Base-by-base conservation (phyloP, 2,329 filamentous ascomycete genomes). In the Cryphonectria parasitica region DNA sequence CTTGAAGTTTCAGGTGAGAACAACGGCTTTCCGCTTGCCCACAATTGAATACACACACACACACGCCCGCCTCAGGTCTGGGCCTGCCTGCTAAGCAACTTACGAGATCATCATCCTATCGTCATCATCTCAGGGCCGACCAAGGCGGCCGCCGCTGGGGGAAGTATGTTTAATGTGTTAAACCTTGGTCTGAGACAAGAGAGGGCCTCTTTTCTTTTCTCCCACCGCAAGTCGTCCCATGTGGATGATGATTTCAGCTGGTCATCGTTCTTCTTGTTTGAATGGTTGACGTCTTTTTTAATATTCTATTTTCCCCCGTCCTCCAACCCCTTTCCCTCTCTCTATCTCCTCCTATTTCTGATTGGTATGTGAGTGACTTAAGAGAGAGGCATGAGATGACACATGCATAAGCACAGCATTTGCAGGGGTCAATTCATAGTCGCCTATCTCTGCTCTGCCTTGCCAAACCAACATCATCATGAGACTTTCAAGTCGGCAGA, bases 1-100 rank as follows among this genome's bases (percentile, higher is more conserved):
- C 64, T 45, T 66, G 41, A 13, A 25, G 65, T 67, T 67, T 67
- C 65, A 67, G 65, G 65, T 67, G 65, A 61, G 66, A 62, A 67
- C 66, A 61, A 34, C 22, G 39, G 31, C 17, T 61, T n/a, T 11
- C 15, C 60, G 5, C 28, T 6, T 11, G 10, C 17, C 13, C 25
- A 67, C 25, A 49, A 34, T 10, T 49, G 7, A 49, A 49, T 6
- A 49, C 22, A n/a, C 22, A 49, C 45, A 45, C 17, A 49, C 45
- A 49, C 45, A 49, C 19, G 54, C 39, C 61, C 7, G 54, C 54
- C 36, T 67, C 66, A 49, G 66, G 66, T 62, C 22, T 67, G 39
- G 36, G 8, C 54, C 66, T 62, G 17, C 39, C 45, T 49, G 22
- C 19, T 19, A 49, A 49, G 43, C 22, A 49, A 22, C 45, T 49